Base-by-base conservation (phyloP, 2,329 filamentous ascomycete genomes). In the Phoma sp. region DNA sequence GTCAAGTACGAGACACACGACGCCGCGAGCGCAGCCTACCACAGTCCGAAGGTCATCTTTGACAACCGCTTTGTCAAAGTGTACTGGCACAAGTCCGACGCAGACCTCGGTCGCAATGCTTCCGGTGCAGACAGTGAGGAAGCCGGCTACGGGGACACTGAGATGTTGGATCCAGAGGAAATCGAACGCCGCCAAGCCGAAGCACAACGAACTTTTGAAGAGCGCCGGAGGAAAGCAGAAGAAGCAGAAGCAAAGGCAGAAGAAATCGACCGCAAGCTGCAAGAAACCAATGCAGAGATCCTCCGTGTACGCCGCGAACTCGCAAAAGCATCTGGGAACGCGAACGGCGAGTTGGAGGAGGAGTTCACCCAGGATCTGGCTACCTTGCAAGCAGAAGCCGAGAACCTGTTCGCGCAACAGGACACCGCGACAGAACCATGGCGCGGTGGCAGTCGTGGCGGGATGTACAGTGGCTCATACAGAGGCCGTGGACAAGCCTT, bases 1-100 rank as follows among this genome's bases (percentile, higher is more conserved):
- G 81, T 95, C 60, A 89, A 87, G 62, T 95, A 83, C 64, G 82
- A 86, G 45, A 81, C 81, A 37, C 89, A 88, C 82, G 81, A 81
- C 6, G 77, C 85, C 13, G 91, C 91, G 13, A 84, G 86, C 55
- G 83, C 84, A 15, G 91, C 91, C 2, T 92, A 91, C 71, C 82
- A 83, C 41, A 92, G 88, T 8, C 90, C 91, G 0, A 92, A 92
- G 68, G 88, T 87, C 41, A 88, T 95, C 39, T 95, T 94, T 68
- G 89, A 93, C 66, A 95, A 94, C 64, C 82, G 91, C 10, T 95
- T 95, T 64, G 91, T 95, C 43, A 93, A 92, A 66, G 88, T 94
- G 0, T 92, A 88, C 66, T 94, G 90, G 90, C 83, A 86, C 69
- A 88, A 85, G 63, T 76, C 80, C 6, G 63, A 70, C 15, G 38